Base-by-base conservation (phyloP, 768 basidiomycete species). In the Hypholoma fasciculare region DNA sequence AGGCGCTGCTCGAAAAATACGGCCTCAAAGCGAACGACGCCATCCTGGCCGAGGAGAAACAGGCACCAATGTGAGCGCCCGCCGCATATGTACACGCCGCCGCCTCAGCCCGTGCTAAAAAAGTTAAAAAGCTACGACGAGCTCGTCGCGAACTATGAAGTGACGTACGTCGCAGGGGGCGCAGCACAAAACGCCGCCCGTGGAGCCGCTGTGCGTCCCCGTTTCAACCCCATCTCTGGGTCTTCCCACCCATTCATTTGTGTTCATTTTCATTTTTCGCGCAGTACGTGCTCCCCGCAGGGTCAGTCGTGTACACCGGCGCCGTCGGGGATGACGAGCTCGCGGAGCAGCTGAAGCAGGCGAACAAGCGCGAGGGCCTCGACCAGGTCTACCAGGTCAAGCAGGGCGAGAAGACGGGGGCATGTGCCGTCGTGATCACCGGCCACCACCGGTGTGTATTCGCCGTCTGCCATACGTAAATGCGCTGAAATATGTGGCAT, bases 131-230 rank as follows among this genome's bases (percentile, higher is more conserved):
- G 96, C 71, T 99, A 98, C 73, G 89, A 90, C 3, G 94, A 98
- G 65, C 73, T 98, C 61, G 84, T 90, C 47, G 82, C 82, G 58
- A 81, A 93, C 59, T 74, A 90, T 72, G 66, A 89, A 59, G 83
- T 94, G 52, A 88, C 87, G 51, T 99, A 95, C 68, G 96, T 98
- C 53, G 96, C 97, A 53, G 97, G 97, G 59, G 97, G 97, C 67
- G 96, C 97, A 27, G 86, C 93, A 27, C 97, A 99, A 73, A 99
- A 99, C 69, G 86, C 96, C 67, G 96, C 96, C 56, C 91, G 97
- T 50, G 96, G 88, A 63, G 97, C 96, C 65, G 95, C 97, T 46
- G 96, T 97, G 73, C 60, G 94, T 76, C 23, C 38, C 13, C 20
- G 8, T 38, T 47, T 44, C 27, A 7, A 16, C 42, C n/a, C 13